A percentile compares a stretch with the other conserved stretches of the same genome.
Evolutionary conservation across 345 rosid genomes (phyloP).

Genomic region (Odontarrhena argentea): DNA sequence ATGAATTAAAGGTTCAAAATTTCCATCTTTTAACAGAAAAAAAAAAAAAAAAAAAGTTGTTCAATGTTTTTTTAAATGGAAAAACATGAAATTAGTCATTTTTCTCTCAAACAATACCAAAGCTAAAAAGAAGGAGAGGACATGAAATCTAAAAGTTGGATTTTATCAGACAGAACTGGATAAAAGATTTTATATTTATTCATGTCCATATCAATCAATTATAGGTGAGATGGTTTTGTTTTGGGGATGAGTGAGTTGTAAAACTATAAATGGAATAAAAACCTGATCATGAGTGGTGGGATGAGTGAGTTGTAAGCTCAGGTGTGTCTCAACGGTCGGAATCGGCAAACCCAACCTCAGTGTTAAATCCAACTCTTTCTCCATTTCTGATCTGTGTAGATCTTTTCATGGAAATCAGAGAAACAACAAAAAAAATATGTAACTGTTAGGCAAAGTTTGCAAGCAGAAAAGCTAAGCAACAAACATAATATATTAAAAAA

Average conservation of each 20-base stretch:
- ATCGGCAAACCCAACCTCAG: slow-evolving; percentile 39
- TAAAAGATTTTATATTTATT: slow-evolving; percentile 7
- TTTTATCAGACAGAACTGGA: slow-evolving; percentile 1
- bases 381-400: slow-evolving; percentile 20
- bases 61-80: not conserved
- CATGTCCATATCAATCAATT: slow-evolving; percentile 30
- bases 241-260: not conserved
- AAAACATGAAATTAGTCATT: not conserved
- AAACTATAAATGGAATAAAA: not conserved
- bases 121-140: not conserved
- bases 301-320: slow-evolving; percentile 25
- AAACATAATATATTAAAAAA: not conserved
- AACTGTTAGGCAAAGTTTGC: not conserved
- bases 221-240: not conserved
- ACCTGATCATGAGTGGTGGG: slow-evolving; percentile 24
- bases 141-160: slow-evolving; percentile 8
- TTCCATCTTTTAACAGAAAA: not conserved
- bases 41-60: not conserved
- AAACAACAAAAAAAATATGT: not conserved
- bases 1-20: too few relatives aligned
- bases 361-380: slow-evolving; percentile 37
- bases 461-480: not conserved
- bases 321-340: slow-evolving; percentile 28
- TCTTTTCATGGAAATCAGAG: not conserved
- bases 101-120: not conserved